Conservation (phyloP, 768 basidiomycete genomes). For the Tylopilus plumbeoviolaceoides region DNA sequence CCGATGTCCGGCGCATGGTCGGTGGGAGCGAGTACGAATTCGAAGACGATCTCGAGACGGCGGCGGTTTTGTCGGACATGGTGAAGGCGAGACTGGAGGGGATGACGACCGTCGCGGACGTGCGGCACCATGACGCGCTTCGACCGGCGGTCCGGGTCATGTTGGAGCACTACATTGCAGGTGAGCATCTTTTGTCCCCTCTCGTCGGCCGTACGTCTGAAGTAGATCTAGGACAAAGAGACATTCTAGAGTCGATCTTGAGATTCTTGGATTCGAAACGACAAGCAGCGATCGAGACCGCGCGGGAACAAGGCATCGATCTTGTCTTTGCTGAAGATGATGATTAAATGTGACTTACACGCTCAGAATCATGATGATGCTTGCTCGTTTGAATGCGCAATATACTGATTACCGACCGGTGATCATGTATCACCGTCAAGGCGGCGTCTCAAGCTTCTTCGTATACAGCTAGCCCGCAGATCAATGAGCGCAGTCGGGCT, state of each 20-base stretch:
- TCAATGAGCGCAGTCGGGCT: no score
- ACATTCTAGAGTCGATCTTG: slow-evolving; percentile 55
- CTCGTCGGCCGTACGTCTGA: neutral
- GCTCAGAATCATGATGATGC: no score
- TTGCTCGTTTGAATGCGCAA: no score
- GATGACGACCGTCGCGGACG: slow-evolving; percentile 38
- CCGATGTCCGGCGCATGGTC: slow-evolving; percentile 27
- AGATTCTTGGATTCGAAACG: slow-evolving; percentile 46
- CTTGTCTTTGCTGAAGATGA: slow-evolving; percentile 43
- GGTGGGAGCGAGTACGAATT: slow-evolving; percentile 31
- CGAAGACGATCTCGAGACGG: slow-evolving; percentile 67
- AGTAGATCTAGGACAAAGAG: slow-evolving; percentile 46
- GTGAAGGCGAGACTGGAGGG: slow-evolving; percentile 44
- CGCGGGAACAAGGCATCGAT: slow-evolving; percentile 50
- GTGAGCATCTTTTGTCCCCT: slow-evolving; percentile 29
- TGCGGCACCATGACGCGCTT: slow-evolving; percentile 23
- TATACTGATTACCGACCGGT: no score
- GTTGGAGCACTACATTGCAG: slow-evolving; percentile 66
- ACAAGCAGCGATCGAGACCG: slow-evolving; percentile 42
- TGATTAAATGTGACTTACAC: neutral
- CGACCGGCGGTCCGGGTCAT: slow-evolving; percentile 60
- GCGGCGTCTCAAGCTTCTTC: no score
- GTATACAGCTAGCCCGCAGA: no score
- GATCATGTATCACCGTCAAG: no score
- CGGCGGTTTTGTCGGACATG: slow-evolving; percentile 67